phyloP scores from a whole-genome alignment of 2,329 filamentous ascomycete species.

The Fusarium hainanense region DNA sequence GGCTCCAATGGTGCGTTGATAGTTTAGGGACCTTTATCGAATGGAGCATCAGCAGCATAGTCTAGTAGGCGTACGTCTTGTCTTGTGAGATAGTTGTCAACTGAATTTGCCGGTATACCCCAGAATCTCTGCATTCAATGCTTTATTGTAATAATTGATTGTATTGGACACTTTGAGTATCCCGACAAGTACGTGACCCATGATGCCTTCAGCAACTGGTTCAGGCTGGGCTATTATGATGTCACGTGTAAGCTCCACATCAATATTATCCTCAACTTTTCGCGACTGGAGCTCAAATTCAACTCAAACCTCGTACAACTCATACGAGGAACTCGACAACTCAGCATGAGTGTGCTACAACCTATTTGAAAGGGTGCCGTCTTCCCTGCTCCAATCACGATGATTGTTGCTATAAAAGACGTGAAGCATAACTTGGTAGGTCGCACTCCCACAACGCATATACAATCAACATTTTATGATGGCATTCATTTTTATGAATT shows the following conservation, averaged over 20 bases:
- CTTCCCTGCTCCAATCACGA: not conserved
- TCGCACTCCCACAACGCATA: not conserved
- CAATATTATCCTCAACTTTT: slow-evolving; percentile 19
- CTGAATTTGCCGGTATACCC: slow-evolving; percentile 44
- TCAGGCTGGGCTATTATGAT: not conserved
- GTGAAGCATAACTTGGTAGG: slow-evolving; percentile 27
- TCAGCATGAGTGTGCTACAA: not conserved
- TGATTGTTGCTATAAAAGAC: not conserved
- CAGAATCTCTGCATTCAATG: not conserved
- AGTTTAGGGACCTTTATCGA: slow-evolving; percentile 46
- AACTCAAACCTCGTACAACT: not conserved
- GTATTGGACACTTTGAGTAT: not conserved
- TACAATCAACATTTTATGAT: slow-evolving; percentile 46
- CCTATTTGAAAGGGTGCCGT: not conserved
- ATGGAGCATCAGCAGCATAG: slow-evolving; percentile 32
- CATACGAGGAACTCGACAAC: not conserved
- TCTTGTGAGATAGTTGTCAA: slow-evolving; percentile 32
- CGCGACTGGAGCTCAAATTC: not conserved
- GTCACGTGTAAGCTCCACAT: slow-evolving; percentile 34
- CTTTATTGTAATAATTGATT: not conserved
- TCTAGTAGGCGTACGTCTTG: slow-evolving; percentile 22
- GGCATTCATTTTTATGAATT: slow-evolving; percentile 58
- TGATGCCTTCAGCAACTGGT: not conserved
- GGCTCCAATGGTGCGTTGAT: slow-evolving; percentile 61
- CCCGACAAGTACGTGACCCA: not conserved